Evolutionary conservation across 768 basidiomycete species (phyloP), one percentile per base, ranked within the genome.

Genomic region (Psilocybe tampanensis): DNA sequence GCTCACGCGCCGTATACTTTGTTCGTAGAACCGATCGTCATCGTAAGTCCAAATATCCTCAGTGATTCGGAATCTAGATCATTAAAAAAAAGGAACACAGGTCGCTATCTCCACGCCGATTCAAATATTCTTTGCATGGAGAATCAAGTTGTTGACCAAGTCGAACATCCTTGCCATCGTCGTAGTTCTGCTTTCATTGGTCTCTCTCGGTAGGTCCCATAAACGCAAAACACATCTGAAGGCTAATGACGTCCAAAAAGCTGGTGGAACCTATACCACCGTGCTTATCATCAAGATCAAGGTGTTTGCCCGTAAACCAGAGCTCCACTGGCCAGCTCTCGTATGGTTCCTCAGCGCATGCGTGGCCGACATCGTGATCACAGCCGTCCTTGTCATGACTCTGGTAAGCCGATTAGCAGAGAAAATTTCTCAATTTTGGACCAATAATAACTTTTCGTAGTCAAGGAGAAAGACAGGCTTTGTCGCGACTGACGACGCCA

Each of bases 51-150:
- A 13, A 6, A 34, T 47, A 47, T 47, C 34, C 23, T 34, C 7
- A 26, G 36, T 39, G 7, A 34, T 8, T 34, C 41, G 11, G 21
- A 21, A 19, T 42, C 26, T 42, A 22, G 22, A 2, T 24, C 32
- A 5, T 9, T 45, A 15, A 47, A 44, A 8, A 32, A 8, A 22
- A 23, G 34, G 15, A 11, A 45, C 9, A 13, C 48, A 76, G 76
- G 76, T 78, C 3, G 68, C 73, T 1, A 70, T 80, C 8, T 81
- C 78, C 2, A 80, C 77, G 8, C 78, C 78, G 0, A 79, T 81
- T 19, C 80, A 81, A 61, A 61, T 81, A 8, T 80, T 79, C 66
- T 72, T 80, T 47, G 77, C 78, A 0, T 77, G 76, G 73, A 68
- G 77, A 44, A 77, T 80, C 39, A 68, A 64, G 54, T 61, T 76